A percentile compares a stretch with the other conserved stretches of the same genome.
Evolutionary conservation across 495 filamentous ascomycete genomes (phyloP).

Genomic region (Patellaria atrata): DNA sequence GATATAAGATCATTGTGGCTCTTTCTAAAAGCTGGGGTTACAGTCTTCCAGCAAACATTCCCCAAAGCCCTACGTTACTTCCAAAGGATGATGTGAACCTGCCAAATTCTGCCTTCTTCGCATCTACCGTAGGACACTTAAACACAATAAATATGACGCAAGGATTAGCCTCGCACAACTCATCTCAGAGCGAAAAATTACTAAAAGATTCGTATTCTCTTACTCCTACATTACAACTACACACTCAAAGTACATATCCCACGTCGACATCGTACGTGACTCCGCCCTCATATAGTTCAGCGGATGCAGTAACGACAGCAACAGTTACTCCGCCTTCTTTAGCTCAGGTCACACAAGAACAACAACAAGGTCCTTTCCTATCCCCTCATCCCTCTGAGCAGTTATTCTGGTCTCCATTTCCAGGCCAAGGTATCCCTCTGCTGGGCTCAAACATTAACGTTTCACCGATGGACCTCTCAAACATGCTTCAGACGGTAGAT

Average conservation of each 20-base stretch:
- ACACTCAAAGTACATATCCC: too few relatives aligned
- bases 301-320: too few relatives aligned
- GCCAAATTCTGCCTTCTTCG: too few relatives aligned
- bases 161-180: too few relatives aligned
- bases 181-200: too few relatives aligned
- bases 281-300: too few relatives aligned
- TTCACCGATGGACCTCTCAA: slow-evolving; percentile 16
- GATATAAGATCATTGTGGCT: slow-evolving; percentile 41
- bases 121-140: too few relatives aligned
- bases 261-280: too few relatives aligned
- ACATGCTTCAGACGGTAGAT: slow-evolving; percentile 11
- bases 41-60: slow-evolving; percentile 18
- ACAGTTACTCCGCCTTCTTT: too few relatives aligned
- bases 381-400: slow-evolving; percentile 13
- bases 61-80: slow-evolving; percentile 7
- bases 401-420: slow-evolving; percentile 24
- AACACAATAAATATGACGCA: too few relatives aligned
- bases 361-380: slow-evolving; percentile 5
- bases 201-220: too few relatives aligned
- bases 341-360: slow-evolving; percentile 3
- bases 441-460: slow-evolving; percentile 1
- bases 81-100: not conserved
- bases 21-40: slow-evolving; percentile 44
- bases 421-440: slow-evolving; percentile 18
- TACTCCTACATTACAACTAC: too few relatives aligned